Evolutionary conservation across 2,329 filamentous ascomycete species (phyloP).

Genomic region (Beauveria rudraprayagi): DNA sequence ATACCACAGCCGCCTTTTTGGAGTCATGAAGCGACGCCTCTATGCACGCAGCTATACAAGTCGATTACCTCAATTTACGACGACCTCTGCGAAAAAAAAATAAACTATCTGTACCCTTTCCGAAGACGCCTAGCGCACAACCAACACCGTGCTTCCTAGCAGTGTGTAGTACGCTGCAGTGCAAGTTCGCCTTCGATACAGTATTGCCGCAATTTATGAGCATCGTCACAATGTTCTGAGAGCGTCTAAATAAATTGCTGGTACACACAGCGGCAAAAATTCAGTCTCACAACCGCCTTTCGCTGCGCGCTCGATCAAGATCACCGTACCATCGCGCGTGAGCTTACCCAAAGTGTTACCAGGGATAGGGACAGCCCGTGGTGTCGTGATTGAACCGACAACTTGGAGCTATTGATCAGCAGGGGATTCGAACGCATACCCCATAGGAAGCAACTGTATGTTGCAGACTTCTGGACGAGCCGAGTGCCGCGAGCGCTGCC

Average conservation of each 20-base stretch:
- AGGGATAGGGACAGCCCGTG: background rate
- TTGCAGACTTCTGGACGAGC: background rate
- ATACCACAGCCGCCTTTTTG: background rate
- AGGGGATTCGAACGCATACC: background rate
- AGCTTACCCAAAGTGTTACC: background rate
- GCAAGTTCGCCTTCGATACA: background rate
- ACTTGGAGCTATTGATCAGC: background rate
- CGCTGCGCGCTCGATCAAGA: background rate
- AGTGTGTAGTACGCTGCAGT: background rate
- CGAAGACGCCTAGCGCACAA: background rate
- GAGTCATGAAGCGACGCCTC: background rate
- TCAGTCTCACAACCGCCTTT: background rate
- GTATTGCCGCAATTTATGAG: background rate
- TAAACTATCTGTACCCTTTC: background rate
- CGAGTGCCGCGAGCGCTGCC: background rate
- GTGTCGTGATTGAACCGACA: background rate
- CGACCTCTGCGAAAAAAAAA: background rate
- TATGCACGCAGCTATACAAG: background rate
- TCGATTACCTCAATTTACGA: background rate
- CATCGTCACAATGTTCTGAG: background rate
- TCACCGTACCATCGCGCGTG: background rate
- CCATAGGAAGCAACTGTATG: background rate
- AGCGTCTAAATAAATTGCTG: background rate
- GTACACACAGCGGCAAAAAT: background rate
- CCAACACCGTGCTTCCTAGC: background rate